phyloP scores from a whole-genome alignment of 1,284 basidiomycete species.

The Austroboletus novae-zelandiae region DNA sequence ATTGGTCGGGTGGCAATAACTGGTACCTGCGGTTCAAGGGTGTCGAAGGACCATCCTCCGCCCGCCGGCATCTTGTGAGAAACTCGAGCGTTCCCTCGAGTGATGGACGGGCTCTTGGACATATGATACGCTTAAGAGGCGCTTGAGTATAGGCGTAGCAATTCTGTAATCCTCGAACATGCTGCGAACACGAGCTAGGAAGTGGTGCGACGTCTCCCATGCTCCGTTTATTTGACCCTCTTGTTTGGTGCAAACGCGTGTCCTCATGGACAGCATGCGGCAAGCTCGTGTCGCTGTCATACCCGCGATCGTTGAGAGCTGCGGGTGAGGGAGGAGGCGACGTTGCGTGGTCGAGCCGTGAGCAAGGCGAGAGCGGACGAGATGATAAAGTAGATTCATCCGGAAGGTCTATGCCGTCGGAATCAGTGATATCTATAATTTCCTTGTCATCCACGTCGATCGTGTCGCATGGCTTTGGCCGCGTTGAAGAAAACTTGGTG shows the following conservation, averaged over 20 bases:
- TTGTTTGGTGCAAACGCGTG: neutral
- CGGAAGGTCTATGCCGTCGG: constrained; percentile 13
- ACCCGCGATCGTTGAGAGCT: neutral
- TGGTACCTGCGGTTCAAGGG: neutral
- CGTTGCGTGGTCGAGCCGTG: constrained; percentile 4
- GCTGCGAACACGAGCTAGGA: constrained; percentile 55
- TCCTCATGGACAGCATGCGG: constrained; percentile 4
- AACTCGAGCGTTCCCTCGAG: constrained; percentile 14
- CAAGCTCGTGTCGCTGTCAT: constrained; percentile 7
- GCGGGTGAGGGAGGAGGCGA: constrained; percentile 6
- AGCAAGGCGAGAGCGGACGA: constrained; percentile 10
- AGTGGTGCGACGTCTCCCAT: constrained; percentile 37
- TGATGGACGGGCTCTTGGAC: constrained; percentile 1
- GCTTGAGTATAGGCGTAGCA: constrained; percentile 14
- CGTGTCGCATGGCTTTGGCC: neutral
- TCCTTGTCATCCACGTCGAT: constrained; percentile 10
- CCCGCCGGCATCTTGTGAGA: constrained; percentile 11
- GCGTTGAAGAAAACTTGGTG: constrained; percentile 8
- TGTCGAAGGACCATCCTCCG: constrained; percentile 1
- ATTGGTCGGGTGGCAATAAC: constrained; percentile 15
- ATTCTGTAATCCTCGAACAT: constrained; percentile 57
- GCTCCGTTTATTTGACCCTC: constrained; percentile 3
- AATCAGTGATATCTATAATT: constrained; percentile 20
- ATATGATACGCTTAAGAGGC: constrained; percentile 9
- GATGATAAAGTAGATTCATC: constrained; percentile 13